Conservation (phyloP, 2,329 filamentous ascomycete species). For the Ambrosiella beaveri region DNA sequence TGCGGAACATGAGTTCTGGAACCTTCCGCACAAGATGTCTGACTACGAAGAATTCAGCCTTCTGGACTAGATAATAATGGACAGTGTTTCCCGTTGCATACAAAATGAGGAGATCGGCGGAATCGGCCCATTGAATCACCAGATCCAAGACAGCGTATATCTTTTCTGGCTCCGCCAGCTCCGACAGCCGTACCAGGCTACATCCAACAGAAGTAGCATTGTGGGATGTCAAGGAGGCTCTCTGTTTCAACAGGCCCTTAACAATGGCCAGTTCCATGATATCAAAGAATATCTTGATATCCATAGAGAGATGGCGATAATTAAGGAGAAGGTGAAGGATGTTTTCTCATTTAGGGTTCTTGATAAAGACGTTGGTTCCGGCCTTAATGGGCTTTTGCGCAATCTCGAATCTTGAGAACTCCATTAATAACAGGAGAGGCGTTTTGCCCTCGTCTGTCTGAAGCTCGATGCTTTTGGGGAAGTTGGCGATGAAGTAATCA, state of each 20-base stretch:
- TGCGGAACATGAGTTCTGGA: conserved; percentile 45
- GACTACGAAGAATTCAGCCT: conserved; percentile 20
- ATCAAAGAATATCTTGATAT: not conserved
- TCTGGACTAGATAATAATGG: not conserved
- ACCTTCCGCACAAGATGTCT: conserved; percentile 22
- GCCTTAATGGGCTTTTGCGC: conserved; percentile 45
- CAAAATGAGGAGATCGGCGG: not conserved
- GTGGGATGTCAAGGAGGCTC: not conserved
- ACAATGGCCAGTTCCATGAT: not conserved
- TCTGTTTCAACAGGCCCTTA: not conserved
- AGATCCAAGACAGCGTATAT: not conserved
- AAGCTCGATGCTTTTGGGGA: conserved; percentile 44
- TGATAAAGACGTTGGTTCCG: conserved; percentile 51
- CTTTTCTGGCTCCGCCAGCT: not conserved
- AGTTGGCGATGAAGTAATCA: conserved; percentile 45
- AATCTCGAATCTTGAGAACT: conserved; percentile 33
- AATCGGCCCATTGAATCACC: not conserved
- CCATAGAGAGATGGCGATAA: not conserved
- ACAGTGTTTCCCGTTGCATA: not conserved
- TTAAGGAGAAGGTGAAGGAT: conserved; percentile 32
- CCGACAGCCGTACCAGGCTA: not conserved
- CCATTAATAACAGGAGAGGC: conserved; percentile 51
- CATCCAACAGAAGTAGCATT: not conserved
- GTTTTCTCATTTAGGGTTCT: conserved; percentile 45
- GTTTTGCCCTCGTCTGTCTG: conserved; percentile 43